Evolutionary conservation across 208 protist genomes (phyloP).

Genomic region (Leishmania mexicana): DNA sequence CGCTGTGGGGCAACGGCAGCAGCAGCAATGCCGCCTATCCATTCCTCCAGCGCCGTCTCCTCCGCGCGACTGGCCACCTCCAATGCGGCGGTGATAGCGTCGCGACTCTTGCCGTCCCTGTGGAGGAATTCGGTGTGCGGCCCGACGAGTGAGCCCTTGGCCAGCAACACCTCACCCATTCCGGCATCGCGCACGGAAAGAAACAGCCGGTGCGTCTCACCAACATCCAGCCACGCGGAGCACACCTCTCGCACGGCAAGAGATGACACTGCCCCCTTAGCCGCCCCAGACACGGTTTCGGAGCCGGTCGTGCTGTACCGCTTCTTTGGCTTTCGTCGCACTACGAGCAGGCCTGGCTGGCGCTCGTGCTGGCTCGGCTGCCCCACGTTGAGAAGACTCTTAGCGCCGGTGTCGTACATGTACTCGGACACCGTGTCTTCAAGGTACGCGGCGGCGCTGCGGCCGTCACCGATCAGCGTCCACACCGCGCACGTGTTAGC

Average conservation of each 20-base stretch:
- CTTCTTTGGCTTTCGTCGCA: conserved; percentile 27
- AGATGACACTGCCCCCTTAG: neutral
- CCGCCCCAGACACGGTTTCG: neutral
- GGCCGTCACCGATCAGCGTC: conserved; percentile 67
- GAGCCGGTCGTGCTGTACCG: neutral
- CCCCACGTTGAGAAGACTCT: conserved; percentile 37
- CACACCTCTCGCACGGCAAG: conserved; percentile 33
- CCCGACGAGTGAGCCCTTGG: conserved; percentile 39
- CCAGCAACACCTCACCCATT: conserved; percentile 63
- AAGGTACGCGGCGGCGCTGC: conserved; percentile 66
- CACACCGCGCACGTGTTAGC: conserved; percentile 36
- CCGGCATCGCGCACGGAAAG: conserved; percentile 50
- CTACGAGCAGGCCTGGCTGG: conserved; percentile 18
- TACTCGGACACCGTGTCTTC: conserved; percentile 69
- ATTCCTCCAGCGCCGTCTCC: conserved; percentile 34
- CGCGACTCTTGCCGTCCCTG: neutral
- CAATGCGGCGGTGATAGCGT: neutral
- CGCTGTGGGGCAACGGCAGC: conserved; percentile 11
- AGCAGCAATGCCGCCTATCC: conserved; percentile 34
- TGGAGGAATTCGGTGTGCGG: conserved; percentile 10
- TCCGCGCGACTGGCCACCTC: conserved; percentile 14
- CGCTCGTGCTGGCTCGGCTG: conserved; percentile 25
- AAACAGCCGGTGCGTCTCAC: conserved; percentile 29
- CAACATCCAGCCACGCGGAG: conserved; percentile 59
- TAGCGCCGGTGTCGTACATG: conserved; percentile 56